Conservation (phyloP, 306 rosid genomes). For the Amphicarpaea edgeworthii region DNA sequence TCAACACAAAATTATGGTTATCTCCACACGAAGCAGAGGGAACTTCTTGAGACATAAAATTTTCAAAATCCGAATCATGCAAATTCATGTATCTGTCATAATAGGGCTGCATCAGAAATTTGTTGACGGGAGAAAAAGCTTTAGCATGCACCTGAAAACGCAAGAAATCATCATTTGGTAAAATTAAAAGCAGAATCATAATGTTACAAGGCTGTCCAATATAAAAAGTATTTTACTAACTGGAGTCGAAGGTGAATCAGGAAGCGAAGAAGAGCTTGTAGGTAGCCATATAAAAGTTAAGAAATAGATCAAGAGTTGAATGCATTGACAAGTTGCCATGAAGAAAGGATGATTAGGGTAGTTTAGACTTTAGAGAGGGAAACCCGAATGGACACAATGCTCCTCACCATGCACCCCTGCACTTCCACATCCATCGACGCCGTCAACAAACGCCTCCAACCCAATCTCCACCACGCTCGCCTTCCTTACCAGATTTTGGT, state of each 20-base stretch:
- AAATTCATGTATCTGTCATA: slow-evolving; percentile 52
- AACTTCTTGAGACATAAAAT: slow-evolving; percentile 62
- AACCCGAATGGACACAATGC: no score
- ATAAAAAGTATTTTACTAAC: slow-evolving; percentile 46
- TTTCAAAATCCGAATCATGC: slow-evolving; percentile 62
- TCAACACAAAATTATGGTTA: slow-evolving; percentile 44
- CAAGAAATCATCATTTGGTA: slow-evolving; percentile 15
- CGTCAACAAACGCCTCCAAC: no score
- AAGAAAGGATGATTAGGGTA: slow-evolving; percentile 2
- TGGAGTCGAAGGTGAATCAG: slow-evolving; percentile 55
- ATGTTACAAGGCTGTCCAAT: not conserved
- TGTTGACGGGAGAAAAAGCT: slow-evolving; percentile 44
- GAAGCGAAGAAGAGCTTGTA: slow-evolving; percentile 49
- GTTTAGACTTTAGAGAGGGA: not conserved
- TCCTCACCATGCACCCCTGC: no score
- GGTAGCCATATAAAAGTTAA: slow-evolving; percentile 45
- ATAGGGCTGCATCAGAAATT: slow-evolving; percentile 67
- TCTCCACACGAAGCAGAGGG: slow-evolving; percentile 54
- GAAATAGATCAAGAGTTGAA: slow-evolving; percentile 43
- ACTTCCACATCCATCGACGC: no score
- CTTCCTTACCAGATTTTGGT: no score
- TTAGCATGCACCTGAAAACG: slow-evolving; percentile 55
- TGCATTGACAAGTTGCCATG: slow-evolving; percentile 45
- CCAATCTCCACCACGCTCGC: no score
- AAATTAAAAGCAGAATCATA: not conserved